Conservation (phyloP, 176 grass and related monocot species). For the Eleusine indica region DNA sequence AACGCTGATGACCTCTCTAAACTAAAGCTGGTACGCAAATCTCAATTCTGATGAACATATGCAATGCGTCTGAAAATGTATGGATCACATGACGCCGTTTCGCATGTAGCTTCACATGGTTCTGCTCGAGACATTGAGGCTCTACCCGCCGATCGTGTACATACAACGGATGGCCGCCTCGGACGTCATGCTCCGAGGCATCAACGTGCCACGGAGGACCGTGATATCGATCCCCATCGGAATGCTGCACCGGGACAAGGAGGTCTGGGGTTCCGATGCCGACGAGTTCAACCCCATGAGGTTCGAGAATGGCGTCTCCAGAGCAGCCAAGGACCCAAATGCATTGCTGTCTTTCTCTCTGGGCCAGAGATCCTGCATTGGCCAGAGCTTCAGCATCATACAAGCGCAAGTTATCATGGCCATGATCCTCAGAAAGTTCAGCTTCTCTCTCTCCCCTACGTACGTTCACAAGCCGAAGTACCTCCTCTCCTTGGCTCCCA, state of each 20-base stretch:
- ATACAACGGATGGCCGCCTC: constrained; percentile 16
- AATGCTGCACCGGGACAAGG: constrained; percentile 46
- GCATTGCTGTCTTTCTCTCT: constrained; percentile 49
- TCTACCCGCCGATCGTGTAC: constrained; percentile 31
- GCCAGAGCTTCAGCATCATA: constrained; percentile 53
- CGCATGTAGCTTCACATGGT: constrained; percentile 40
- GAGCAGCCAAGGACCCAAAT: constrained; percentile 25
- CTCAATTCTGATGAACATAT: too few relatives aligned
- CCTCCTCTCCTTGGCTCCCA: constrained; percentile 34
- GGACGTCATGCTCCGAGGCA: background rate
- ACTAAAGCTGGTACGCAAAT: constrained; percentile 30
- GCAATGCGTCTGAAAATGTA: too few relatives aligned
- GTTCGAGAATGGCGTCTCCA: constrained; percentile 35
- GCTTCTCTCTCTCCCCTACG: constrained; percentile 41
- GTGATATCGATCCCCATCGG: constrained; percentile 30
- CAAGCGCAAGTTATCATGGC: constrained; percentile 45
- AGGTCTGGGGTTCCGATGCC: constrained; percentile 61
- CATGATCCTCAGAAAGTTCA: constrained; percentile 52
- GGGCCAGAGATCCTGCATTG: constrained; percentile 48
- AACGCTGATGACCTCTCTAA: constrained; percentile 15
- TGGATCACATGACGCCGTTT: too few relatives aligned
- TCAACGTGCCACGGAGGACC: background rate
- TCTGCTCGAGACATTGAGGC: constrained; percentile 43
- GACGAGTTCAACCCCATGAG: constrained; percentile 58
- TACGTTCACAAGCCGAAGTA: constrained; percentile 53